Evolutionary conservation across 352 stramenopile genomes (phyloP).

Genomic region (Phytophthora aleatoria): DNA sequence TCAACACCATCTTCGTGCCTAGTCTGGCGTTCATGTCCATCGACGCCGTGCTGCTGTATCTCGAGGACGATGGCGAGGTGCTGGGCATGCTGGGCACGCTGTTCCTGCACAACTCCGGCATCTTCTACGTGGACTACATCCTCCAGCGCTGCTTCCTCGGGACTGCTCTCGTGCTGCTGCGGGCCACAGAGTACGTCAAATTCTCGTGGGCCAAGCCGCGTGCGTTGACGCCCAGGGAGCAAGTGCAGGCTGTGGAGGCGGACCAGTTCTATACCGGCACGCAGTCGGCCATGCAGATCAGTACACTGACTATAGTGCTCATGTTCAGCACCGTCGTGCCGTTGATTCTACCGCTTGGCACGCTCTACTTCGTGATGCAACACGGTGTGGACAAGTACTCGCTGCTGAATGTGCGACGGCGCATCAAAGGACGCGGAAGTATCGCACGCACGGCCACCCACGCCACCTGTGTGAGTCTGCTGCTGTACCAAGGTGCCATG

Average conservation of each 20-base stretch:
- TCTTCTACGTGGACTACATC: slow-evolving; percentile 90
- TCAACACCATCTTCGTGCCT: slow-evolving; percentile 89
- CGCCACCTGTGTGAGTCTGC: slow-evolving; percentile 76
- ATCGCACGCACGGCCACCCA: slow-evolving; percentile 84
- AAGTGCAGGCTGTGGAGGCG: slow-evolving; percentile 71
- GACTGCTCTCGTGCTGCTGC: slow-evolving; percentile 74
- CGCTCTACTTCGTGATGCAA: slow-evolving; percentile 87
- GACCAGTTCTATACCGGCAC: slow-evolving; percentile 87
- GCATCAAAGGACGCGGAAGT: slow-evolving; percentile 83
- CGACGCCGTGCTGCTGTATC: slow-evolving; percentile 79
- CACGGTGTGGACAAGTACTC: slow-evolving; percentile 87
- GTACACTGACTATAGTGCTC: slow-evolving; percentile 80
- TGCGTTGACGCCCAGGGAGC: slow-evolving; percentile 73
- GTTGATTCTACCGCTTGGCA: slow-evolving; percentile 79
- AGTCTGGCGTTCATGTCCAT: slow-evolving; percentile 89
- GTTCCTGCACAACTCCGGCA: slow-evolving; percentile 88
- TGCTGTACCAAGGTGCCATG: slow-evolving; percentile 86
- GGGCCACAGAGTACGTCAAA: slow-evolving; percentile 80
- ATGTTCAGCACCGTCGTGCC: slow-evolving; percentile 88
- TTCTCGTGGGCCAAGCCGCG: slow-evolving; percentile 81
- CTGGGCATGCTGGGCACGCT: slow-evolving; percentile 83
- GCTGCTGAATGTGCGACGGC: slow-evolving; percentile 75
- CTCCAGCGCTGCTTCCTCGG: slow-evolving; percentile 84
- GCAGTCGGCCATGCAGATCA: slow-evolving; percentile 86
- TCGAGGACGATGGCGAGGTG: slow-evolving; percentile 74